A percentile compares a stretch with the other conserved stretches of the same genome.
These are phyloP conservation scores for Silene noctiflora DNA, from an alignment of 179 eudicot species.

Conservation along the genomic window DNA sequence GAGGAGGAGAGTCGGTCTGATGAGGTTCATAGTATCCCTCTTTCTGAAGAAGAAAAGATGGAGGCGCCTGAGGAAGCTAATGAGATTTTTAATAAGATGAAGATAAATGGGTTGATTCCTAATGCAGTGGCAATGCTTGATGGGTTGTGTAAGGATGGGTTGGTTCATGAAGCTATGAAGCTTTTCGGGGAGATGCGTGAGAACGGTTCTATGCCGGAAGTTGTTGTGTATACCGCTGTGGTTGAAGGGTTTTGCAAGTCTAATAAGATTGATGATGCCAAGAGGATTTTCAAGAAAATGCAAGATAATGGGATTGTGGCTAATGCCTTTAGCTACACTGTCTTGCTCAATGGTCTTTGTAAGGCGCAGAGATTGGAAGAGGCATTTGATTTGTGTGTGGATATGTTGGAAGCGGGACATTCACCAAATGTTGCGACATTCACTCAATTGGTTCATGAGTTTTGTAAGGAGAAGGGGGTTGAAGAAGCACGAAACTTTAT, in stretches of 20 bases:
- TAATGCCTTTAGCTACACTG: conserved; percentile 66
- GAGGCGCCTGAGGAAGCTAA: conserved; percentile 62
- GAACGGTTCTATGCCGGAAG: conserved; percentile 84
- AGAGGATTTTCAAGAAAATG: conserved; percentile 84
- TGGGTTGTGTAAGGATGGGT: conserved; percentile 85
- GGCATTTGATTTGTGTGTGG: conserved; percentile 51
- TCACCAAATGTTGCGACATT: conserved; percentile 67
- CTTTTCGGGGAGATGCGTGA: conserved; percentile 84
- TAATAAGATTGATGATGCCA: conserved; percentile 65
- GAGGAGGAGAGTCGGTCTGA: conserved; percentile 12
- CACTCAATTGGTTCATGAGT: conserved; percentile 61
- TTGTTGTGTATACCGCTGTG: conserved; percentile 85
- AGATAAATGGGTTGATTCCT: conserved; percentile 76
- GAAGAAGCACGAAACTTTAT: conserved; percentile 60
- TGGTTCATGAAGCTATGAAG: conserved; percentile 90
- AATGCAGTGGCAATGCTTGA: conserved; percentile 95
- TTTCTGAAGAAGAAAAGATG: conserved; percentile 29
- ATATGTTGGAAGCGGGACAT: conserved; percentile 87
- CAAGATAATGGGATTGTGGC: conserved; percentile 61
- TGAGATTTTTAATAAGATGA: conserved; percentile 82
- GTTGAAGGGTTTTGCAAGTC: conserved; percentile 92
- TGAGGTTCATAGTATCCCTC: not conserved
- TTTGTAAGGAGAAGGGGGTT: conserved; percentile 67
- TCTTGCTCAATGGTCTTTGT: conserved; percentile 59
- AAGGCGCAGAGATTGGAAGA: conserved; percentile 63